Base-by-base conservation (phyloP, 1,284 basidiomycete genomes). In the Puccinia horiana region DNA sequence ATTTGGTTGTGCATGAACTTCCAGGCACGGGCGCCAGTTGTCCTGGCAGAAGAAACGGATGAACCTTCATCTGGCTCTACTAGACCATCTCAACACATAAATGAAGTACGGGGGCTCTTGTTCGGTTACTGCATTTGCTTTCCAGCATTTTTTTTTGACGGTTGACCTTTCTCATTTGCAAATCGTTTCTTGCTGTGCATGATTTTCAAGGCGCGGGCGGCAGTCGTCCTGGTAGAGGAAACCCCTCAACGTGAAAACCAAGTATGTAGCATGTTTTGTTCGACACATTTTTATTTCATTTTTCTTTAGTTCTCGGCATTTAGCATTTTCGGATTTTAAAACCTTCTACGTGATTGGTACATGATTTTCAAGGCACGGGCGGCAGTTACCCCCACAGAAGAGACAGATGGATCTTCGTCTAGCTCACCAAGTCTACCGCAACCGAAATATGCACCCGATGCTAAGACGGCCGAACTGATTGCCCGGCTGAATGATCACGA, bases 401-500 rank as follows among this genome's bases (percentile, higher is more conserved):
- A 29, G 1, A 61, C 26, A 11, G 3, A 61, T 18, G n/a, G 12
- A 61, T 0, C 11, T 14, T 14, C n/a, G 29, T 29, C 56, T 61
- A 61, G 2, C 29, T 26, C n/a, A 0, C 16, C 8, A 61, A 35
- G 2, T 14, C 29, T 26, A 29, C 65, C 42, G 12, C 65, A 16
- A 37, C 9, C n/a, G n/a, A 35, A 3, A 12, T 73, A 73, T 32
- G 70, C 35, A 73, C 70, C 70, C 11, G 70, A 73, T 73, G 32
- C 32, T 2, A 16, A 37, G 35, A 73, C 70, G 8, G 70, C 70
- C 26, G 70, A 73, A 18, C 49, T 54, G 23, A 73, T 73, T 11
- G 70, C 70, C 29, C 54, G 70, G 37, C 49, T 73, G 1, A 73
- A 73, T 40, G 70, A 73, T 37, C n/a, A 56, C 23, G 70, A 73